Evolutionary conservation across 2,329 filamentous ascomycete species (phyloP), one percentile per base, ranked within the genome.

Genomic region (Neospermospora avenae): DNA sequence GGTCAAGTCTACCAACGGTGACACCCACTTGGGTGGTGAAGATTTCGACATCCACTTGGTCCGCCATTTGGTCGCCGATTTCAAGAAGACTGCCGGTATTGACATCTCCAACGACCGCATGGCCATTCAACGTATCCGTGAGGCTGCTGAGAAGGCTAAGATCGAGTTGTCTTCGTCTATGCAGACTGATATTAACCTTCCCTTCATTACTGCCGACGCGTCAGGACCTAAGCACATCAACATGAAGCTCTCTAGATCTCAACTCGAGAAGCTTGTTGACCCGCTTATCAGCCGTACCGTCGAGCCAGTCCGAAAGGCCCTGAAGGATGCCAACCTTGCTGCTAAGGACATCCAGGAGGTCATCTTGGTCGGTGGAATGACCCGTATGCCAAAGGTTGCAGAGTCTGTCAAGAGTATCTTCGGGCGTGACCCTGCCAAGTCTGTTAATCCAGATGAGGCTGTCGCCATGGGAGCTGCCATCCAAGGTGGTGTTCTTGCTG

Each of bases 101-200:
- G 93, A 98, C 76, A 86, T 98, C 69, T 90, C 91, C 61, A 81
- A 79, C 74, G 93, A 98, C 82, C 92, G 93, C 77, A 97, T 97
- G 93, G 93, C 93, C 71, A 96, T 98, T 74, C 93, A 97, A 85
- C 89, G 93, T 86, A 97, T 98, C 77, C 93, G 93, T 80, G 93
- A 97, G 82, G 93, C 93, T 70, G 92, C 93, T 70, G 93, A 98
- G 85, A 97, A 97, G 87, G 93, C 93, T 75, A 98, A 98, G 91
- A 97, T 97, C 73, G 93, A 97, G 81, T 83, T 98, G 69, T 98
- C 93, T 13, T 97, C 93, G 35, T 93, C 93, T 60, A 85, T 93
- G 69, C 91, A 96, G 78, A 98, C 93, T 69, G 93, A 97, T 74
- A 97, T 98, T 81, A 96, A 96, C 84, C 86, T 98, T 74, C 93